Evolutionary conservation across 2,329 filamentous ascomycete species (phyloP), one percentile per base, ranked within the genome.

Genomic region (Aspergillus quadricinctus): DNA sequence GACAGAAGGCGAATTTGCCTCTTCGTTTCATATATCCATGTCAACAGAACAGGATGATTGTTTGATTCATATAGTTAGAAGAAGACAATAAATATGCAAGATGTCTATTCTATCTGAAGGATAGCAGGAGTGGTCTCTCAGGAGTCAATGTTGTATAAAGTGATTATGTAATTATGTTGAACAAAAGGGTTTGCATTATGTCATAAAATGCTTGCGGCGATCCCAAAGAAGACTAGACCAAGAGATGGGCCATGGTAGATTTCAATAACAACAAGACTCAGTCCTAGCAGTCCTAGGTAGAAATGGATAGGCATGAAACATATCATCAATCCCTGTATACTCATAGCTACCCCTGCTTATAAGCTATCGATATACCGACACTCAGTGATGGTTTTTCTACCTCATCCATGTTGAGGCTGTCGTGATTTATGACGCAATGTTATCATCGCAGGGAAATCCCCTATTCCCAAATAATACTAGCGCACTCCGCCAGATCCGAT

Each of bases 201-300:
- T 64, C 62, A 64, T 61, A 64, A 54, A 63, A 64, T 57, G 56
- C 58, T 52, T 52, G 54, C 52, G 54, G 54, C 53, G 58, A 63
- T 59, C 60, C 51, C 50, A 41, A 57, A 54, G 21, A 14, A 27
- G 21, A 46, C 14, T 46, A 46, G 43, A 8, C 40, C n/a, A 43
- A 23, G 21, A 19, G 19, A 23, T 43, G 14, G 31, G 31, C 14
- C 31, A 37, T n/a, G 31, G 31, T 37, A 37, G 31, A 37, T 17
- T 35, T 37, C 14, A 7, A 37, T 37, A 7, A 37, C 17, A n/a
- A 37, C 31, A 27, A 27, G 25, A 27, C 25, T 27, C 5, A 23
- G 3, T 7, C 25, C 5, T 27, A 27, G 25, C 4, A 27, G 25
- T 27, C 25, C 25, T 27, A 27, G 25, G 11, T 31, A 31, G 11